Evolutionary conservation across 2,329 filamentous ascomycete genomes (phyloP).

Genomic region (Fusarium sp.): DNA sequence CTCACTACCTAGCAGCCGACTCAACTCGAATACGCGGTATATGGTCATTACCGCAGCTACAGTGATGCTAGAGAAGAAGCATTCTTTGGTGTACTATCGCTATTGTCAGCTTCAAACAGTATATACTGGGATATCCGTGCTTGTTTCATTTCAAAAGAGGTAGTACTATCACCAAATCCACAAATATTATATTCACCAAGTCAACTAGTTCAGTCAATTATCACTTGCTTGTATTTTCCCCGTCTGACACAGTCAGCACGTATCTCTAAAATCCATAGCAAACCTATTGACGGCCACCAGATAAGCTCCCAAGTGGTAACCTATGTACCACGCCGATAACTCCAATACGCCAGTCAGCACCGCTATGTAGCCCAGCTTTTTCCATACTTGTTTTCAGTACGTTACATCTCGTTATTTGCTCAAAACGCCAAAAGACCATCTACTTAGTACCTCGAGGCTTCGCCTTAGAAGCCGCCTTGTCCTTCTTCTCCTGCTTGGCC

Average conservation of each 20-base stretch:
- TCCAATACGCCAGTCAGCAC: constrained; percentile 39
- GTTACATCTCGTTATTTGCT: constrained; percentile 6
- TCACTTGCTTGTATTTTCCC: neutral
- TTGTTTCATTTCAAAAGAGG: neutral
- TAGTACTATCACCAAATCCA: neutral
- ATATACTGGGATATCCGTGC: neutral
- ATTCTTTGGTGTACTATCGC: neutral
- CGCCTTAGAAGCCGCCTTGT: constrained; percentile 89
- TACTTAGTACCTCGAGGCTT: constrained; percentile 76
- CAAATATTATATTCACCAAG: neutral
- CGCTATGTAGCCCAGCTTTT: constrained; percentile 3
- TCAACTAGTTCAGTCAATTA: neutral
- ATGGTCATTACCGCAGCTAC: neutral
- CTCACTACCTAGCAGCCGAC: neutral
- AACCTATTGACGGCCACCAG: neutral
- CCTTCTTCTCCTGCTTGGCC: constrained; percentile 92
- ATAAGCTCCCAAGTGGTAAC: neutral
- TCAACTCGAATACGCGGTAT: neutral
- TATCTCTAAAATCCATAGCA: constrained; percentile 8
- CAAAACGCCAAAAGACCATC: neutral
- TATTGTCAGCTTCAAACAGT: neutral
- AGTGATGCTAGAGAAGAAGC: neutral
- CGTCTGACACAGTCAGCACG: neutral
- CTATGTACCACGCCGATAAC: constrained; percentile 21
- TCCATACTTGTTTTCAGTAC: neutral